A percentile compares a stretch with the other conserved stretches of the same genome.
Conservation (phyloP, 768 basidiomycete species). For the Sarcomyxa edulis region DNA sequence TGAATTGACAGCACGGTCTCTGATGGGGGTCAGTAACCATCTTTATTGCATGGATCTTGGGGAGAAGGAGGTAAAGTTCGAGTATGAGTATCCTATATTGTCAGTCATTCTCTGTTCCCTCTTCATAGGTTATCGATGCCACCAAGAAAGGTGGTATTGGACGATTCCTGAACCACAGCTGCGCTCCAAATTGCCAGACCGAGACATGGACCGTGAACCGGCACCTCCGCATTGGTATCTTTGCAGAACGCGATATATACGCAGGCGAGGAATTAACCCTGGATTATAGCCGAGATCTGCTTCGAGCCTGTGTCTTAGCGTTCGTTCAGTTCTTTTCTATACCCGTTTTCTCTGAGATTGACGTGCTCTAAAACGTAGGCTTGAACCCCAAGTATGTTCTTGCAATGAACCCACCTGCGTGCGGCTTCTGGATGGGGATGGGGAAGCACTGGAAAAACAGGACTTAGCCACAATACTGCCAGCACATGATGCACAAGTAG, state of each 20-base stretch:
- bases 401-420: conserved; percentile 96
- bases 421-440: conserved; percentile 93
- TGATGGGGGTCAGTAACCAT: too few species aligned
- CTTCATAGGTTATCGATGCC: conserved; percentile 88
- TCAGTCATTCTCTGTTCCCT: too few species aligned
- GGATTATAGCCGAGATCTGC: conserved; percentile 97
- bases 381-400: conserved; percentile 91
- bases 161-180: conserved; percentile 97
- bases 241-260: conserved; percentile 76
- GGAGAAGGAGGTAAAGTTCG: conserved; percentile 95
- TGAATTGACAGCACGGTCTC: too few species aligned
- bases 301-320: conserved; percentile 18
- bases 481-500: neutral
- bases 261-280: conserved; percentile 91
- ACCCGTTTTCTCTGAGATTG: too few species aligned
- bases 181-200: conserved; percentile 95
- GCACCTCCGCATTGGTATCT: conserved; percentile 95
- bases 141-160: conserved; percentile 96
- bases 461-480: conserved; percentile 74
- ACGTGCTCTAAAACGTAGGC: conserved; percentile 51
- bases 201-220: conserved; percentile 95
- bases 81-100: too few species aligned
- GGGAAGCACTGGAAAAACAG: conserved; percentile 90
- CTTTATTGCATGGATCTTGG: conserved; percentile 99
- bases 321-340: too few species aligned